Conservation (phyloP, 305 asterid species). For the Fraxinus sp. region DNA sequence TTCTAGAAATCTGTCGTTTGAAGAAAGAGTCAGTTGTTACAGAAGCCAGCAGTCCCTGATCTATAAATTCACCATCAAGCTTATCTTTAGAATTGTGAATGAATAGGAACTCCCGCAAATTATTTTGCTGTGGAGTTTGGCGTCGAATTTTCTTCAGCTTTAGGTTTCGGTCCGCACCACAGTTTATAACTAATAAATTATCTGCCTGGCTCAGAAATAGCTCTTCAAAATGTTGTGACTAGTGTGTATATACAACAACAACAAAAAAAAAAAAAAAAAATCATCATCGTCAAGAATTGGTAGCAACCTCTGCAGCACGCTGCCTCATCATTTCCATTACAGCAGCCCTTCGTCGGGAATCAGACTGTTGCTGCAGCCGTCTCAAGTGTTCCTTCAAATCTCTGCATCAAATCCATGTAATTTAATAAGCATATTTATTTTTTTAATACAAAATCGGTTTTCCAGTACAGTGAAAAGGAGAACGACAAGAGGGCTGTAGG, state of each 20-base stretch:
- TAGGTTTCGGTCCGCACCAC: slow-evolving; percentile 7
- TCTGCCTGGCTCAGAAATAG: slow-evolving; percentile 24
- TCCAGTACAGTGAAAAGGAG: neutral
- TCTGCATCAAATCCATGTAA: slow-evolving; percentile 40
- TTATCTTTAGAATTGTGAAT: slow-evolving; percentile 30
- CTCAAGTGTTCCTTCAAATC: slow-evolving; percentile 81
- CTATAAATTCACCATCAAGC: slow-evolving; percentile 36
- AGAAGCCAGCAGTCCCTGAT: slow-evolving; percentile 36
- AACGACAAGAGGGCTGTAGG: neutral
- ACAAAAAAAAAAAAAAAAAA: neutral
- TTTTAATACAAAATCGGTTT: neutral
- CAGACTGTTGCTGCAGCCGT: slow-evolving; percentile 90
- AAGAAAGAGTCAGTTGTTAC: slow-evolving; percentile 17
- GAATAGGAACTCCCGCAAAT: slow-evolving; percentile 27
- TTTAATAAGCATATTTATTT: neutral
- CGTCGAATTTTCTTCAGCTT: slow-evolving; percentile 14
- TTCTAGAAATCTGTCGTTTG: slow-evolving; percentile 29
- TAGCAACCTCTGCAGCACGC: slow-evolving; percentile 92
- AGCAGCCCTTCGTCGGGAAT: slow-evolving; percentile 93
- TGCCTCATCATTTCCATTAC: slow-evolving; percentile 98
- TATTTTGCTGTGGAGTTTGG: slow-evolving; percentile 23
- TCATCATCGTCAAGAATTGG: slow-evolving; percentile 42
- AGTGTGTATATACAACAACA: slow-evolving; percentile 37
- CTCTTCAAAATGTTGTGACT: slow-evolving; percentile 22
- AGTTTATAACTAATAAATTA: slow-evolving; percentile 23